Conservation (phyloP, 1,139 yeast species). For the Taiozyma sp. region DNA sequence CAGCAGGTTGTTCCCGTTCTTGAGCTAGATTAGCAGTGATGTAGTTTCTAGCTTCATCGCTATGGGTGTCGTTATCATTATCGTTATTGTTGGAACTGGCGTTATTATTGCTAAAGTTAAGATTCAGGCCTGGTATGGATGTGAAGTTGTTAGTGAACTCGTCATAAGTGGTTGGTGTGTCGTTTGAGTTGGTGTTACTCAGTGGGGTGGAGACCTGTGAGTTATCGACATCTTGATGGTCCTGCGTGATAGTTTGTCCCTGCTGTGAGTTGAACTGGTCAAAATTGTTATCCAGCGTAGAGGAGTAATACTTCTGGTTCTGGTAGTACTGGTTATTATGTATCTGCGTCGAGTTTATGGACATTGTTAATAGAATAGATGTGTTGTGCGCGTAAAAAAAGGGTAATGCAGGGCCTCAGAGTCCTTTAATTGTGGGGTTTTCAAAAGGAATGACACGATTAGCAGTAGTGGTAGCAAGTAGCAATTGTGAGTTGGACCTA, state of each 20-base stretch:
- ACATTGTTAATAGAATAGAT: constrained; percentile 8
- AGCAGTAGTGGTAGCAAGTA: background rate
- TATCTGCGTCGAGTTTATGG: constrained; percentile 20
- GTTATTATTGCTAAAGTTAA: constrained; percentile 9
- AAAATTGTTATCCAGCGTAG: constrained; percentile 15
- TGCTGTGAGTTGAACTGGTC: constrained; percentile 9
- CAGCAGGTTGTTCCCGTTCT: constrained; percentile 27
- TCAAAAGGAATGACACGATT: background rate
- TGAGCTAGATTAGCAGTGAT: constrained; percentile 2
- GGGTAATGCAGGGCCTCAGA: background rate
- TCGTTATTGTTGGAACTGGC: constrained; percentile 1
- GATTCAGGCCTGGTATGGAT: constrained; percentile 15
- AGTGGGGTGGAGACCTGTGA: constrained; percentile 4
- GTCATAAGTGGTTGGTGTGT: constrained; percentile 8
- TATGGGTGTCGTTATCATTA: background rate
- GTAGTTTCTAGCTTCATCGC: background rate
- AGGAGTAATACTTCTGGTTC: constrained; percentile 16
- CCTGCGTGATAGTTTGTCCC: constrained; percentile 1
- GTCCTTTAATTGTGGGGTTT: background rate
- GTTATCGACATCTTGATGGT: background rate
- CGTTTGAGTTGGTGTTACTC: constrained; percentile 1
- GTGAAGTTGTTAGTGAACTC: constrained; percentile 19
- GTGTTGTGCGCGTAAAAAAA: background rate
- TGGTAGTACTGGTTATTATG: constrained; percentile 16
- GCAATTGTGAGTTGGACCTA: background rate